Conservation (phyloP, 2,329 filamentous ascomycete species). For the Knufia fluminis region DNA sequence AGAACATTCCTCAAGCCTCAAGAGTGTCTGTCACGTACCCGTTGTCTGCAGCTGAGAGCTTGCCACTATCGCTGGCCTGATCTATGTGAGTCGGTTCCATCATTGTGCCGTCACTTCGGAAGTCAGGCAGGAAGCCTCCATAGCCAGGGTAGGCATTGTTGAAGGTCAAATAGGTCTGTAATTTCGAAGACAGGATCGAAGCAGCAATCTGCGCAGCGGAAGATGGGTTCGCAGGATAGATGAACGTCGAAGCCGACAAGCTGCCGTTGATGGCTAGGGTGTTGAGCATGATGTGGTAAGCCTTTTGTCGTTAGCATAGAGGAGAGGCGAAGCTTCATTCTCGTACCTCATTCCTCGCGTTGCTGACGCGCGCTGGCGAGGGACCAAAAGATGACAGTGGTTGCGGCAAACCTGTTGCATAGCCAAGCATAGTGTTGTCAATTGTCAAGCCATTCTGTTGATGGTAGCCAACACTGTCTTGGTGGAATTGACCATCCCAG, state of each 20-base stretch:
- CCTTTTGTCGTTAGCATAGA: slow-evolving; percentile 19
- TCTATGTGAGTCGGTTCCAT: slow-evolving; percentile 9
- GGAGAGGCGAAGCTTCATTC: background rate
- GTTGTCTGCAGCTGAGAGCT: background rate
- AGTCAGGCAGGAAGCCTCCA: slow-evolving; percentile 36
- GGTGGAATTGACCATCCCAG: slow-evolving; percentile 39
- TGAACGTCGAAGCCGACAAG: slow-evolving; percentile 31
- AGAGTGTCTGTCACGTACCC: too few relatives aligned
- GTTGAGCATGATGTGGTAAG: slow-evolving; percentile 38
- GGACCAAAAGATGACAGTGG: background rate
- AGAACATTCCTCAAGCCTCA: too few relatives aligned
- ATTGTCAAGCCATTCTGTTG: slow-evolving; percentile 26
- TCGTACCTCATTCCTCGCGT: background rate
- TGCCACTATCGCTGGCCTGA: background rate
- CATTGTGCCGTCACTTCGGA: slow-evolving; percentile 10
- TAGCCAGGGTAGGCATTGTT: slow-evolving; percentile 36
- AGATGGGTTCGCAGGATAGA: slow-evolving; percentile 29
- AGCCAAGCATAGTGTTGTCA: background rate
- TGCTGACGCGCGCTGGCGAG: background rate
- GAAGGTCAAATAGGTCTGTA: slow-evolving; percentile 34
- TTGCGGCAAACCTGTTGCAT: background rate
- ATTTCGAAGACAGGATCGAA: slow-evolving; percentile 23
- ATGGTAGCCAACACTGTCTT: slow-evolving; percentile 35
- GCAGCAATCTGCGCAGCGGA: slow-evolving; percentile 28
- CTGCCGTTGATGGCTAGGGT: slow-evolving; percentile 34